Base-by-base conservation (phyloP, 73 alveolate species). In the Symbiodinium natans region DNA sequence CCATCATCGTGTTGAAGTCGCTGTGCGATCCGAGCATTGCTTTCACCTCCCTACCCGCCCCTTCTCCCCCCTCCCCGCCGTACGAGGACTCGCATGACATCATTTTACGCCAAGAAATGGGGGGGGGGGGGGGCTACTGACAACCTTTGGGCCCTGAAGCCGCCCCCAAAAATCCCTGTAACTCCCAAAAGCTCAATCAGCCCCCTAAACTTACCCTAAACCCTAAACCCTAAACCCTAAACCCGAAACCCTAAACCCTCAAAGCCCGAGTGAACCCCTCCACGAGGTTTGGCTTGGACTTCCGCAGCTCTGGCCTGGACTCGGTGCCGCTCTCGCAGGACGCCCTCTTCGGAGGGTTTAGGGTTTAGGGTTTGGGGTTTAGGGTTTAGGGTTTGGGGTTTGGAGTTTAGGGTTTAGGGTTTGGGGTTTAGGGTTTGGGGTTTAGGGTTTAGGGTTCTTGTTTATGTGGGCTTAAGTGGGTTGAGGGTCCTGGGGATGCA, bases 271-370 rank as follows among this genome's bases (percentile, higher is more conserved):
- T 2, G 41, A 25, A 11, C 42, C 52, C 31, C 1, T 25, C 33
- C 9, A 19, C 46, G 43, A 88, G 95, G 86, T 39, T 68, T 31
- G 86, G 86, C 82, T n/a, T 92, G 63, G 90, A 92, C 33, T 92
- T 92, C 41, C 77, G 90, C 41, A 68, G 89, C 82, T 92, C 82
- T 27, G 98, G 98, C 41, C 6, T 92, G 17, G 90, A 71, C 38
- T 27, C 38, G 27, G 90, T 92, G 17, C 98, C 98, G 31, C 36
- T 90, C 43, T 90, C 97, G 38, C 54, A 90, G 97, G 97, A 40
- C 25, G n/a, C 10, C 77, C 15, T 1, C 10, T 25, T 25, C 25
- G 77, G 77, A 34, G 77, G 34, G 77, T 27, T 1, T 5, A 11
- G 31, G 74, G 33, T 2, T 8, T 8, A 9, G 31, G 33, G 6